Evolutionary conservation across 371 early-diverging fungal species (phyloP), one percentile per base, ranked within the genome.

Genomic region (Mucor racemosus): DNA sequence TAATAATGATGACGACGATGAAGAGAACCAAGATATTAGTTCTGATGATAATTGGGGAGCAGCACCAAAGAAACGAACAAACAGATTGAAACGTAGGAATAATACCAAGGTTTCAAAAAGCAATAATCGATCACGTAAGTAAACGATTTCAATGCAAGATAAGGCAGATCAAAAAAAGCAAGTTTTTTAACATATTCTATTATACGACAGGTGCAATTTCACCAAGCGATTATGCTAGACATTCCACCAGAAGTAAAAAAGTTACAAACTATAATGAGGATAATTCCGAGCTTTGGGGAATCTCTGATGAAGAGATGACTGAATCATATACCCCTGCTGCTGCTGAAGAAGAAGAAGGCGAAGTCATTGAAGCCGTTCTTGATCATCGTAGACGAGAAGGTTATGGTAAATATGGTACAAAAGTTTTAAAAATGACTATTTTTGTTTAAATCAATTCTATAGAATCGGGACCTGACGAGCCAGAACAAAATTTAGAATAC

Each of bases 401-500:
- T 40, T 13, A 17, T 17, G 65, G 68, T 72, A 65, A 61, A 68
- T 76, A 68, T 26, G 46, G 8, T 53, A 3, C 53, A 1, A 35
- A 38, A 38, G 11, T 40, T 36, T 19, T 4, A 41, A n/a, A 34
- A 17, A n/a, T 44, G 53, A 5, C 39, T 53, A 39, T 59, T 62
- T 50, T 57, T 42, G 50, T 53, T 38, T 31, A 35, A 21, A 60
- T 40, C 35, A 26, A 38, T 61, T 54, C 17, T 48, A 2, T 65
- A 66, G 85, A 85, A 55, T 79, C 79, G 7, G 83, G 82, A 6
- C 81, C 78, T 15, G 72, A 78, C 39, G 85, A 81, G 33, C 87
- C 88, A 33, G 85, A 86, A 60, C 71, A 62, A 36, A 90, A 91
- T 61, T 72, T 91, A 68, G 93, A 95, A 78, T 97, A 90, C 65